These are phyloP conservation scores for Microbotryum lychnidis-dioicae DNA, from an alignment of 1,284 basidiomycete species.

Conservation along the genomic window DNA sequence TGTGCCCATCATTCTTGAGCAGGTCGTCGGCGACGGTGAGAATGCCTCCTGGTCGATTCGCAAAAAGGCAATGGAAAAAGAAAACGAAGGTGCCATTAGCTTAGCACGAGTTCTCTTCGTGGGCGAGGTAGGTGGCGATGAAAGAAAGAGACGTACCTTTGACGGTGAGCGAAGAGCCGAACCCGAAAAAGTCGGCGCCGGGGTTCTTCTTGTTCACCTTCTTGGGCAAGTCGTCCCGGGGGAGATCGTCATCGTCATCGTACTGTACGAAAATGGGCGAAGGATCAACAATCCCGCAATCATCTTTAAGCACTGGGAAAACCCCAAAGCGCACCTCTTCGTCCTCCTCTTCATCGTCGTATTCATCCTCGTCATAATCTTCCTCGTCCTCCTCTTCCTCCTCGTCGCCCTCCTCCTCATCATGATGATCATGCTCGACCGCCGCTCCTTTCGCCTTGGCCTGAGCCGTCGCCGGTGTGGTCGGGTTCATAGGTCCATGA, in stretches of 20 bases:
- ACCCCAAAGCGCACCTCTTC: constrained; percentile 17
- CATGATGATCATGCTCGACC: constrained; percentile 7
- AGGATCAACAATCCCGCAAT: neutral
- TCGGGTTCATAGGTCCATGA: constrained; percentile 9
- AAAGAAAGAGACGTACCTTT: constrained; percentile 53
- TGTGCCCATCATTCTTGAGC: constrained; percentile 94
- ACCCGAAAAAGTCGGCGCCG: constrained; percentile 63
- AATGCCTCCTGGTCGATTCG: constrained; percentile 63
- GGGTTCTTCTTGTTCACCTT: constrained; percentile 38
- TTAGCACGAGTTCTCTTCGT: constrained; percentile 36
- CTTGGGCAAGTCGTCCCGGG: constrained; percentile 47
- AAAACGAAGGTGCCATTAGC: constrained; percentile 18
- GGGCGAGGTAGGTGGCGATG: neutral
- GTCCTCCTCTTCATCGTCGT: constrained; percentile 30
- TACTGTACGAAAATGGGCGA: constrained; percentile 40
- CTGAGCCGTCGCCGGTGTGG: constrained; percentile 7
- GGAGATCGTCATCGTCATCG: constrained; percentile 54
- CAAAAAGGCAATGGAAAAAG: constrained; percentile 15
- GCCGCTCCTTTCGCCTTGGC: constrained; percentile 24
- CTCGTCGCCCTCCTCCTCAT: constrained; percentile 24
- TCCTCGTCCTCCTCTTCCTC: constrained; percentile 27
- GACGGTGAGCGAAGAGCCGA: constrained; percentile 69
- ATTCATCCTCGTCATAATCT: constrained; percentile 18
- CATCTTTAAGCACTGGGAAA: too few species aligned
- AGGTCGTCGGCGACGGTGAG: constrained; percentile 98